Evolutionary conservation across 768 basidiomycete species (phyloP).

Genomic region (Boletus fagicola): DNA sequence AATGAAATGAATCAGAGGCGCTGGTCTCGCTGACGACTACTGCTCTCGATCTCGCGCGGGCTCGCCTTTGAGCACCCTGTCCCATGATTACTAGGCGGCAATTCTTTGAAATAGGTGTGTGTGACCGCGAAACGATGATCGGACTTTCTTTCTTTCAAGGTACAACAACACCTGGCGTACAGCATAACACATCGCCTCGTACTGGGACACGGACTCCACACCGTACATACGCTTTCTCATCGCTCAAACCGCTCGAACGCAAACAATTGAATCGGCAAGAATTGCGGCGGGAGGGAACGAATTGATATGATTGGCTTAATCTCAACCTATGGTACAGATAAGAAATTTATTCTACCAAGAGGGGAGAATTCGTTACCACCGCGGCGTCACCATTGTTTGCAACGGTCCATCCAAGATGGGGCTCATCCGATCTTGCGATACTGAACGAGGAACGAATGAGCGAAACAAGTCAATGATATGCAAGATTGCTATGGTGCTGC

Average conservation of each 20-base stretch:
- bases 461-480: neutral
- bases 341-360: neutral
- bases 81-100: too few species aligned
- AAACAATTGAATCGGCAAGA: neutral
- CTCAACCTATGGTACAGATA: neutral
- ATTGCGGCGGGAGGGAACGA: neutral
- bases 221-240: neutral
- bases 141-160: neutral
- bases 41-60: neutral
- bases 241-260: accelerated
- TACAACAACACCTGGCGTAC: neutral
- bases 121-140: neutral
- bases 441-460: neutral
- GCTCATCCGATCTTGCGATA: neutral
- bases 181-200: neutral
- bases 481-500: neutral
- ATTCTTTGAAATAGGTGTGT: too few species aligned
- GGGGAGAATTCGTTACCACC: neutral
- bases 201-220: neutral
- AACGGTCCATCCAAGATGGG: neutral
- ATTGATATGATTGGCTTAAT: neutral
- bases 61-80: too few species aligned
- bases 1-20: too few species aligned
- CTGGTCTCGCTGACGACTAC: too few species aligned
- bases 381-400: accelerated